Conservation (phyloP, 305 asterid genomes). For the Rubia tinctorum region DNA sequence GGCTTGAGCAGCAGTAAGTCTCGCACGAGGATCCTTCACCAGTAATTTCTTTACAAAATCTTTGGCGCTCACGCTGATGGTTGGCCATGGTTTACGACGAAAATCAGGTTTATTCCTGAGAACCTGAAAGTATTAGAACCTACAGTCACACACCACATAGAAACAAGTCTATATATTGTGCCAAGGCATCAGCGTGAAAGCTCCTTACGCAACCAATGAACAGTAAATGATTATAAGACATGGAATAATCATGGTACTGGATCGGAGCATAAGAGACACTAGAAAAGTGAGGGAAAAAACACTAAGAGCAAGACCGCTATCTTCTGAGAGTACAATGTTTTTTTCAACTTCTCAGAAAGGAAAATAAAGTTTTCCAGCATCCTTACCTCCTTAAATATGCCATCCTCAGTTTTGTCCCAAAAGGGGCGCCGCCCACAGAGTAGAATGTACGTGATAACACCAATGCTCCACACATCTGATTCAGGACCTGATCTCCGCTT, state of each 20-base stretch:
- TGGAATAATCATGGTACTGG: neutral
- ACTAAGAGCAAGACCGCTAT: neutral
- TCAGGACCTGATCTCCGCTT: constrained; percentile 58
- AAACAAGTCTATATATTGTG: neutral
- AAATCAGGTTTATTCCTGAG: constrained; percentile 94
- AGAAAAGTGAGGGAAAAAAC: neutral
- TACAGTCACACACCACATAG: constrained; percentile 6
- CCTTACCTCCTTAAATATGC: constrained; percentile 65
- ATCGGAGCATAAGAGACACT: neutral
- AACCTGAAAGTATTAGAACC: constrained; percentile 48
- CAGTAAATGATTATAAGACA: neutral
- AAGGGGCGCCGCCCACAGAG: constrained; percentile 85
- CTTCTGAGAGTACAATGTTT: neutral
- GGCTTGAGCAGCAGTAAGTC: constrained; percentile 99
- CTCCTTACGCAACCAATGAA: neutral
- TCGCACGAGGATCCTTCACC: constrained; percentile 90
- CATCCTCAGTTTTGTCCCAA: constrained; percentile 83
- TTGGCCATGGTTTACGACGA: constrained; percentile 97
- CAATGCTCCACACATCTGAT: constrained; percentile 60
- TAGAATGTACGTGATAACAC: constrained; percentile 51
- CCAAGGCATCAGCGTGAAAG: neutral
- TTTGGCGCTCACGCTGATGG: constrained; percentile 78
- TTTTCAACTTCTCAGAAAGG: neutral
- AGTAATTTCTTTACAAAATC: constrained; percentile 91
- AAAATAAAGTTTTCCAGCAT: neutral